Evolutionary conservation across 2,329 filamentous ascomycete species (phyloP).

Genomic region (Nectriaceae sp.): DNA sequence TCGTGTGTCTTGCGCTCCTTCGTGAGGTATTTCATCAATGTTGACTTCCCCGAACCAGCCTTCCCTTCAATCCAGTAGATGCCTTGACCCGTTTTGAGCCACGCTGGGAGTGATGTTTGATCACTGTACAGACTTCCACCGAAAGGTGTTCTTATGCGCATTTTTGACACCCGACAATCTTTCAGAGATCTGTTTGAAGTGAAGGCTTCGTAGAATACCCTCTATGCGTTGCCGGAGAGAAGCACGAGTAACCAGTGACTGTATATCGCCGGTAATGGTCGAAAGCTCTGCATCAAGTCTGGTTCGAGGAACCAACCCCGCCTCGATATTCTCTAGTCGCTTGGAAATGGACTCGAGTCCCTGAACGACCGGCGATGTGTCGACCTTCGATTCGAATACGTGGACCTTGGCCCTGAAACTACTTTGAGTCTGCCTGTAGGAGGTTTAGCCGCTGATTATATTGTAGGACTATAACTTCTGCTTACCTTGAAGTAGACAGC

Average conservation of each 20-base stretch:
- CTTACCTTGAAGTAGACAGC: background rate
- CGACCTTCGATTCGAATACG: background rate
- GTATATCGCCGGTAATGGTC: background rate
- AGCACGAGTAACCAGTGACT: background rate
- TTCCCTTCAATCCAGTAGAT: slow-evolving; percentile 7
- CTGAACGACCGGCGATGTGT: background rate
- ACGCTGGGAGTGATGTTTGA: background rate
- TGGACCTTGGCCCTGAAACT: background rate
- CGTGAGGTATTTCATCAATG: slow-evolving; percentile 3
- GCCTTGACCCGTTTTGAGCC: background rate
- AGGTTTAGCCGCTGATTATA: background rate
- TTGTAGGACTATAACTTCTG: background rate
- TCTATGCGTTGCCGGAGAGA: background rate
- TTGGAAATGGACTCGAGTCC: background rate
- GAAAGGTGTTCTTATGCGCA: slow-evolving; percentile 2
- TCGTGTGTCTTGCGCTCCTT: background rate
- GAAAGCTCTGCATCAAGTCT: background rate
- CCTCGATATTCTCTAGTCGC: background rate
- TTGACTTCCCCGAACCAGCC: slow-evolving; percentile 6
- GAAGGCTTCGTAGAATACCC: slow-evolving; percentile 3
- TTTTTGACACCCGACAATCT: background rate
- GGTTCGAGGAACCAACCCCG: background rate
- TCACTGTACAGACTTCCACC: slow-evolving; percentile 1
- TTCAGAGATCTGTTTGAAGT: slow-evolving; percentile 4
- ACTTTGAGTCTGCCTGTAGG: background rate